A percentile compares a stretch with the other conserved stretches of the same genome.
These are phyloP conservation scores for Strobilomyces dryophilus DNA, from an alignment of 768 basidiomycete genomes.

Conservation along the genomic window DNA sequence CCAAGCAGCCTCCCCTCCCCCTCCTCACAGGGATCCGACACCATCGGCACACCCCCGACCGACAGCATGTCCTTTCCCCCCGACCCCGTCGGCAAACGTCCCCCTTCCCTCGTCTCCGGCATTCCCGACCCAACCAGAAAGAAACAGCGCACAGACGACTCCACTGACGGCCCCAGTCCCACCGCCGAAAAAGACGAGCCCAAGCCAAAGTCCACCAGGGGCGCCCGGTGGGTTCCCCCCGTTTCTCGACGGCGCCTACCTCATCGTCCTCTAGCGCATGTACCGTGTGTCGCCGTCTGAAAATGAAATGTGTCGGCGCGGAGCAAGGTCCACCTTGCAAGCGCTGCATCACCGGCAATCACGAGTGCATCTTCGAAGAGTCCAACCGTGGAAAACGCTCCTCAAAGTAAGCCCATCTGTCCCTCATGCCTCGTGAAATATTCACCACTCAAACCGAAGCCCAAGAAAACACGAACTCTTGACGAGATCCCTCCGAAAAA, in stretches of 20 bases:
- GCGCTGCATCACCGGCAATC: slow-evolving; percentile 70
- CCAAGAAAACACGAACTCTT: slow-evolving; percentile 80
- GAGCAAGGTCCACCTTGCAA: slow-evolving; percentile 92
- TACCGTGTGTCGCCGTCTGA: slow-evolving; percentile 85
- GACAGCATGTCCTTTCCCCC: slow-evolving; percentile 52
- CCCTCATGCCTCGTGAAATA: slow-evolving; percentile 19
- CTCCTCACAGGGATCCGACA: slow-evolving; percentile 76
- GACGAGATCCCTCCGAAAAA: slow-evolving; percentile 78
- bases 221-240: slow-evolving; percentile 59
- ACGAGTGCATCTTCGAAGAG: slow-evolving; percentile 96
- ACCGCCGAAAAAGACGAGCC: slow-evolving; percentile 56
- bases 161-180: slow-evolving; percentile 45
- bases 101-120: slow-evolving; percentile 43
- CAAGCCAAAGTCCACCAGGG: slow-evolving; percentile 81
- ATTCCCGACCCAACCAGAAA: slow-evolving; percentile 44
- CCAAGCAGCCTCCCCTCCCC: slow-evolving; percentile 68
- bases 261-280: slow-evolving; percentile 60
- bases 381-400: slow-evolving; percentile 91
- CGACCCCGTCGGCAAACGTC: slow-evolving; percentile 63
- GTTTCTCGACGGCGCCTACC: neutral
- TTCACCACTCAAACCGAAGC: slow-evolving; percentile 28
- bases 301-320: slow-evolving; percentile 91
- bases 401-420: slow-evolving; percentile 53
- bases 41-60: slow-evolving; percentile 67
- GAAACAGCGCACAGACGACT: slow-evolving; percentile 59